Percentiles rank a stretch among this genome's conserved stretches.
These are phyloP conservation scores for Mortierella claussenii DNA, from an alignment of 192 early-diverging fungal genomes.

Conservation along the genomic window DNA sequence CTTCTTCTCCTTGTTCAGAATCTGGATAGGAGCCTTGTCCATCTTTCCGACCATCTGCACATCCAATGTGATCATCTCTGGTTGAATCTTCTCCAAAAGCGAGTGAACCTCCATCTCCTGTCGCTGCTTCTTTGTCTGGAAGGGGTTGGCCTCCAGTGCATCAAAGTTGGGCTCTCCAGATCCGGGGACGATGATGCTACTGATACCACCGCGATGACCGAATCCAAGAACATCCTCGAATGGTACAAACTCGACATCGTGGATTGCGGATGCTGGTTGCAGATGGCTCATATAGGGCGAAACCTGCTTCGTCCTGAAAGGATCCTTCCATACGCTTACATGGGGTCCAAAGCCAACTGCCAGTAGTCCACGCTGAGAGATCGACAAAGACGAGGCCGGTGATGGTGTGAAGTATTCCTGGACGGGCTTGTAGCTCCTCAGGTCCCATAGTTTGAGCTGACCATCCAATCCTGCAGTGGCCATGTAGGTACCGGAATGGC, in stretches of 20 bases:
- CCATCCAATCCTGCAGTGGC: slow-evolving; percentile 93
- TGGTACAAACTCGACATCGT: slow-evolving; percentile 82
- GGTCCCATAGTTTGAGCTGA: slow-evolving; percentile 92
- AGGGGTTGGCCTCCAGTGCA: slow-evolving; percentile 91
- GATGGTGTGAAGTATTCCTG: slow-evolving; percentile 84
- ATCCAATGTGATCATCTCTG: slow-evolving; percentile 92
- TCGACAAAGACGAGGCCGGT: slow-evolving; percentile 81
- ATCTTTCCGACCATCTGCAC: slow-evolving; percentile 83
- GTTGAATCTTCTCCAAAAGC: slow-evolving; percentile 93
- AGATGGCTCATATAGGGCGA: slow-evolving; percentile 92
- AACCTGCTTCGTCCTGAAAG: slow-evolving; percentile 74
- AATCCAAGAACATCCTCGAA: slow-evolving; percentile 95
- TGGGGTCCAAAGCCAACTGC: slow-evolving; percentile 85
- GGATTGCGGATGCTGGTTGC: slow-evolving; percentile 61
- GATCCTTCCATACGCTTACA: slow-evolving; percentile 92
- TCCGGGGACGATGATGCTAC: slow-evolving; percentile 85
- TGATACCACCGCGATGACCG: slow-evolving; percentile 82
- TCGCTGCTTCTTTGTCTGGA: slow-evolving; percentile 88
- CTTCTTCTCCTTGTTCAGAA: slow-evolving; percentile 66
- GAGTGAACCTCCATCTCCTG: slow-evolving; percentile 88
- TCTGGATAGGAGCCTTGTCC: slow-evolving; percentile 72
- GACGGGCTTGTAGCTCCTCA: slow-evolving; percentile 82
- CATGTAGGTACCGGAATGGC: slow-evolving; percentile 83
- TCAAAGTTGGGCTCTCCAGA: slow-evolving; percentile 99
- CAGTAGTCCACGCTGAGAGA: slow-evolving; percentile 87